Percentiles rank a stretch among this genome's conserved stretches.
phyloP scores from a whole-genome alignment of 2,329 filamentous ascomycete species.

The Xylariaceae sp. region DNA sequence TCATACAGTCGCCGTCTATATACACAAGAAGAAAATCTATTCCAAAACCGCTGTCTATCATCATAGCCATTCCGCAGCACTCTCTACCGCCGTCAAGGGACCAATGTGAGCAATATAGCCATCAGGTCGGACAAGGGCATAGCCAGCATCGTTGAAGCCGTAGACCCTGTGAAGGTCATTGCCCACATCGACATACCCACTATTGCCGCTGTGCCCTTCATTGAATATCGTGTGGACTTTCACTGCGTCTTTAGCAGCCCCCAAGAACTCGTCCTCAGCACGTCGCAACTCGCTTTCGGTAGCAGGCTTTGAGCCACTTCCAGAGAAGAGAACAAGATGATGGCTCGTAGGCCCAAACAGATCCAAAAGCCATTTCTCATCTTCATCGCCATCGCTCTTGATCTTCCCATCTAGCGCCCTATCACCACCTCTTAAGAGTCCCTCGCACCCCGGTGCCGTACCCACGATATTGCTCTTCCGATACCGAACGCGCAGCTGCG shows the following conservation, averaged over 20 bases:
- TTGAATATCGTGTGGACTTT: conserved; percentile 22
- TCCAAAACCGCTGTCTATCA: too few relatives aligned
- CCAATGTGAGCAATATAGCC: conserved; percentile 29
- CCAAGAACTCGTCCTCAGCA: conserved; percentile 17
- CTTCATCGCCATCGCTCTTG: conserved; percentile 5
- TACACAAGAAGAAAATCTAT: too few relatives aligned
- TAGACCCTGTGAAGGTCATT: conserved; percentile 22
- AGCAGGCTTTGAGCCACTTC: conserved; percentile 8
- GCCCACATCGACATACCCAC: conserved; percentile 21
- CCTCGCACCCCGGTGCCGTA: conserved; percentile 26
- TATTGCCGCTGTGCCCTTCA: conserved; percentile 5
- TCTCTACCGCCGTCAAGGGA: conserved; percentile 14
- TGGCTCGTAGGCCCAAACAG: conserved; percentile 20
- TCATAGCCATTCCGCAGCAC: conserved; percentile 17
- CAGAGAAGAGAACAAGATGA: conserved; percentile 28
- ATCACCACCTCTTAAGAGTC: conserved; percentile 42
- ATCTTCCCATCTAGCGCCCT: conserved; percentile 38
- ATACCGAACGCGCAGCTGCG: conserved; percentile 40
- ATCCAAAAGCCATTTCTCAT: conserved; percentile 22
- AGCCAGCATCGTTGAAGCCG: conserved; percentile 23
- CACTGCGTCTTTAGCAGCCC: conserved; percentile 7
- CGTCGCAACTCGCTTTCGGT: conserved; percentile 17
- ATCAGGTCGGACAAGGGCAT: conserved; percentile 28
- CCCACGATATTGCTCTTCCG: conserved; percentile 32
- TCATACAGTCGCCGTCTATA: neutral